These are phyloP conservation scores for Penicillium frequentans DNA, from an alignment of 2,329 filamentous ascomycete genomes.

Conservation along the genomic window DNA sequence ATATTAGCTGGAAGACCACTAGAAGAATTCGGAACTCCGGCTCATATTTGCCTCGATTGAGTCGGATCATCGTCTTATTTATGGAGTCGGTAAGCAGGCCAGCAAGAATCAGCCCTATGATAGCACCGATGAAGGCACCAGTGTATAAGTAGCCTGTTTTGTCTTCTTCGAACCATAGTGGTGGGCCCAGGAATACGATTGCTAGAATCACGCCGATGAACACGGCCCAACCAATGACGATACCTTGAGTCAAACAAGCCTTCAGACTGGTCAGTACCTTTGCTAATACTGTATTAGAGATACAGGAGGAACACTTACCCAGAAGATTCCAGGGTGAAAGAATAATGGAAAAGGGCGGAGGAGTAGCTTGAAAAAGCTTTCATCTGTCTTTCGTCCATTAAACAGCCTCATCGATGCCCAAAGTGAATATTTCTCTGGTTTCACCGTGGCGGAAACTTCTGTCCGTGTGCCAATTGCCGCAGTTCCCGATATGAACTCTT, in stretches of 20 bases:
- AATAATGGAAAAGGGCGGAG: constrained; percentile 79
- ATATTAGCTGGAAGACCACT: constrained; percentile 76
- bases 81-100: constrained; percentile 73
- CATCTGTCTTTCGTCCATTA: constrained; percentile 78
- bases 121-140: constrained; percentile 78
- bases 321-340: constrained; percentile 80
- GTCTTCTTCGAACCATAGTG: constrained; percentile 78
- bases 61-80: constrained; percentile 67
- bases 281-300: background rate
- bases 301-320: constrained; percentile 49
- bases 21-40: constrained; percentile 86
- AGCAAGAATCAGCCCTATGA: constrained; percentile 74
- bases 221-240: constrained; percentile 93
- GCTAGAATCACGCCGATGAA: constrained; percentile 83
- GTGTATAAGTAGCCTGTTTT: constrained; percentile 85
- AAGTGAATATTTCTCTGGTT: constrained; percentile 57
- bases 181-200: constrained; percentile 77
- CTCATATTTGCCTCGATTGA: constrained; percentile 81
- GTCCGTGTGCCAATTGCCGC: constrained; percentile 1
- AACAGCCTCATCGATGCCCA: constrained; percentile 65
- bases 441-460: constrained; percentile 5
- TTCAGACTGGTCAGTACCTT: background rate
- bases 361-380: constrained; percentile 65
- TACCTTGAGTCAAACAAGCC: constrained; percentile 76
- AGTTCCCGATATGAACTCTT: constrained; percentile 1